These are phyloP conservation scores for Cutaneotrichosporon dermatis DNA, from an alignment of 1,284 basidiomycete species.

Conservation along the genomic window DNA sequence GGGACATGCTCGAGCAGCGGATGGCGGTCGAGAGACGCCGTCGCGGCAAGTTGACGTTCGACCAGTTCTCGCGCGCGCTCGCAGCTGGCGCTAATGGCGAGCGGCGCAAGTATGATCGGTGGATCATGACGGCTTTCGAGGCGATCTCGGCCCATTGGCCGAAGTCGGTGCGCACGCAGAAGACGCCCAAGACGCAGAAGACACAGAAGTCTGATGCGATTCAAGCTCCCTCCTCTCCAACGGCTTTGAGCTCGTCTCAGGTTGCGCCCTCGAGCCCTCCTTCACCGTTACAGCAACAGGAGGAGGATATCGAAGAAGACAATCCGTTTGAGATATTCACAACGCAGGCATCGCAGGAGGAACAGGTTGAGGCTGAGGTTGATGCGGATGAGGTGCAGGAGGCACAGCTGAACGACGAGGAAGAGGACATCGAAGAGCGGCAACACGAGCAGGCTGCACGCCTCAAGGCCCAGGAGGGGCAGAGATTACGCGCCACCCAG, in stretches of 20 bases:
- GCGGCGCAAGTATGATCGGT: slow-evolving; percentile 47
- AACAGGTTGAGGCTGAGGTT: slow-evolving; percentile 37
- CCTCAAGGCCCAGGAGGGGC: slow-evolving; percentile 32
- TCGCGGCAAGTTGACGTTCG: slow-evolving; percentile 33
- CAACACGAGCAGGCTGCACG: slow-evolving; percentile 29
- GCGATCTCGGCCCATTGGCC: slow-evolving; percentile 57
- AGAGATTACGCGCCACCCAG: slow-evolving; percentile 38
- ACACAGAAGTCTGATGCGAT: slow-evolving; percentile 5
- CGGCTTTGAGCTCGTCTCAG: neutral
- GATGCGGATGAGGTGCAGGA: slow-evolving; percentile 41
- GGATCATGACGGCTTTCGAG: slow-evolving; percentile 82
- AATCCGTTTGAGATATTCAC: slow-evolving; percentile 41
- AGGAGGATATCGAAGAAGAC: slow-evolving; percentile 21
- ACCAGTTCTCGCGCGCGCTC: slow-evolving; percentile 34
- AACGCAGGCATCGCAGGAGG: slow-evolving; percentile 33
- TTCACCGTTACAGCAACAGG: slow-evolving; percentile 25
- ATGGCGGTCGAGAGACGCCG: slow-evolving; percentile 49
- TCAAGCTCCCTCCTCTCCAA: no score
- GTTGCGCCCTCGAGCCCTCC: slow-evolving; percentile 23
- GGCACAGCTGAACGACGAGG: slow-evolving; percentile 26
- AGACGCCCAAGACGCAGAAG: slow-evolving; percentile 10
- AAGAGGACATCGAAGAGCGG: slow-evolving; percentile 26
- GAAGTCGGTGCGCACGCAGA: slow-evolving; percentile 25
- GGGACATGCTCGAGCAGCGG: slow-evolving; percentile 41
- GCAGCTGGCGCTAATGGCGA: slow-evolving; percentile 31